These are phyloP conservation scores for Carpinus fangiana DNA, from an alignment of 306 rosid species.

Conservation along the genomic window DNA sequence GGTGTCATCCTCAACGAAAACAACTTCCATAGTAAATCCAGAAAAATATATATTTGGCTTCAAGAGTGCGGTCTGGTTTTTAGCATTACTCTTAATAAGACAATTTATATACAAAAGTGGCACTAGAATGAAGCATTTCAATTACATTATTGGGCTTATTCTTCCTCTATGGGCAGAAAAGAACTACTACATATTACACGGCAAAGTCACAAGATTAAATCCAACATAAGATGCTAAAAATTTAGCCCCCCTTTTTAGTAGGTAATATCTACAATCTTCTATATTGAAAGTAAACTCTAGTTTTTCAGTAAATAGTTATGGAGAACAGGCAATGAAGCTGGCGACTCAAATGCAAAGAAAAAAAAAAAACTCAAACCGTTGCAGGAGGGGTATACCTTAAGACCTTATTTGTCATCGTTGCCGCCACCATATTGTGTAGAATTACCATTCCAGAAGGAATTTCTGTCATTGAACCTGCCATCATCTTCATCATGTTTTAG, in stretches of 20 bases:
- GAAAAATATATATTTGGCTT: too few species aligned
- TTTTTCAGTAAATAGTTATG: background rate
- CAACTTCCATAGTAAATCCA: too few species aligned
- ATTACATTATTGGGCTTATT: background rate
- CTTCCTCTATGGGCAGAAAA: background rate
- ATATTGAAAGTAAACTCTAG: background rate
- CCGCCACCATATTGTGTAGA: conserved; percentile 61
- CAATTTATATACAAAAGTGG: too few species aligned
- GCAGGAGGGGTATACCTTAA: background rate
- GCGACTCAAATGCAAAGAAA: background rate
- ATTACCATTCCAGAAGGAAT: conserved; percentile 66
- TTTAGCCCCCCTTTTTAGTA: background rate
- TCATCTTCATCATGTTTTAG: conserved; percentile 55
- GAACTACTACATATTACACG: background rate
- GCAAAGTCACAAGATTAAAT: background rate
- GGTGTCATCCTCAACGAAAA: too few species aligned
- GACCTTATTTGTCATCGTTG: conserved; percentile 32
- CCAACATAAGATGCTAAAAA: background rate
- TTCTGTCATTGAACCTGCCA: conserved; percentile 38
- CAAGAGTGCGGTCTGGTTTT: too few species aligned
- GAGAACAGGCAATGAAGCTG: background rate
- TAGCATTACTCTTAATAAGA: too few species aligned
- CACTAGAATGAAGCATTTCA: background rate
- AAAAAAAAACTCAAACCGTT: background rate
- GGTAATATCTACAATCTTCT: background rate